phyloP scores from a whole-genome alignment of 805 yeast species.

The Lachancea waltii region DNA sequence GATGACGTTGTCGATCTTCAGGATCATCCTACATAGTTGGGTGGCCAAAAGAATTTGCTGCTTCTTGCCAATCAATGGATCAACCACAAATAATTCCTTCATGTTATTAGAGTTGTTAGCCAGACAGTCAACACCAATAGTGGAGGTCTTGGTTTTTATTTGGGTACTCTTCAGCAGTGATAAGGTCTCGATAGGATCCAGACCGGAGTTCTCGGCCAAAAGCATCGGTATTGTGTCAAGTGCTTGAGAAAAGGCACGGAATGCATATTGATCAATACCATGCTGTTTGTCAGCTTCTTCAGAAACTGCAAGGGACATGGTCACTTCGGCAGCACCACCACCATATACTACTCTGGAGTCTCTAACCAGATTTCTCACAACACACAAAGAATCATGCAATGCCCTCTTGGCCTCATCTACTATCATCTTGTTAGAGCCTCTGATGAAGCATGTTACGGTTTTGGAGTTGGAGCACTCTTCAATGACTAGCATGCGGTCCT shows the following conservation, averaged over 20 bases:
- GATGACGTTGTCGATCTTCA: slow-evolving; percentile 94
- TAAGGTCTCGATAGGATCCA: slow-evolving; percentile 87
- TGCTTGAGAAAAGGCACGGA: slow-evolving; percentile 90
- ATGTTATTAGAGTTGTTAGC: slow-evolving; percentile 85
- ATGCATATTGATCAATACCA: slow-evolving; percentile 96
- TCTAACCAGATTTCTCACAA: slow-evolving; percentile 87
- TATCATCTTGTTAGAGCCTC: slow-evolving; percentile 97
- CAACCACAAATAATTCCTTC: slow-evolving; percentile 91
- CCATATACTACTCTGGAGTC: slow-evolving; percentile 97
- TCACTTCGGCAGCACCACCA: slow-evolving; percentile 97
- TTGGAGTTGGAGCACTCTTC: slow-evolving; percentile 82
- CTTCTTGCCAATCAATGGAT: slow-evolving; percentile 94
- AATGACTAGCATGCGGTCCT: slow-evolving; percentile 91
- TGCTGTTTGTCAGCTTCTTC: slow-evolving; percentile 88
- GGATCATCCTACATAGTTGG: slow-evolving; percentile 94
- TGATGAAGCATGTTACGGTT: slow-evolving; percentile 86
- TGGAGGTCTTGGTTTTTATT: slow-evolving; percentile 59
- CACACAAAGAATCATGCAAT: slow-evolving; percentile 92
- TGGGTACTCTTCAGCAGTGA: slow-evolving; percentile 80
- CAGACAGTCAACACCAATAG: slow-evolving; percentile 90
- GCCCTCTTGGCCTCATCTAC: slow-evolving; percentile 97
- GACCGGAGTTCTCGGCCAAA: slow-evolving; percentile 94
- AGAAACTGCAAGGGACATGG: slow-evolving; percentile 85
- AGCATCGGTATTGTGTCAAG: slow-evolving; percentile 90
- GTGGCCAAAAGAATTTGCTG: slow-evolving; percentile 95